Evolutionary conservation across 2,329 filamentous ascomycete genomes (phyloP).

Genomic region (Lasiodiplodia citricola): DNA sequence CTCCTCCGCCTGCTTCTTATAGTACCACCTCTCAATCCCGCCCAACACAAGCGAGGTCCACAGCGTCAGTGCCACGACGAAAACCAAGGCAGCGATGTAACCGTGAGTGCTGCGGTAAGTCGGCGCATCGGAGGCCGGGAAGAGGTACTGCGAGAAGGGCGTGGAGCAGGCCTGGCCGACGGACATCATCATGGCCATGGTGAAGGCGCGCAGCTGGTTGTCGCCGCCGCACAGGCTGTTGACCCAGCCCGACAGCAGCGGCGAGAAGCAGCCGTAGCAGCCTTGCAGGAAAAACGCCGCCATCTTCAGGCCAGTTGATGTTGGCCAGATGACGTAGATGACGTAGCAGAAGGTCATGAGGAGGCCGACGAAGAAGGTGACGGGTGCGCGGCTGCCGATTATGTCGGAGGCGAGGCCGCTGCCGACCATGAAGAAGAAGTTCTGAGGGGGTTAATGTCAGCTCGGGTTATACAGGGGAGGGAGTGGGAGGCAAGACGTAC

Average conservation of each 20-base stretch:
- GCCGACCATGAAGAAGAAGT: constrained; percentile 48
- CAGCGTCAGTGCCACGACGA: constrained; percentile 28
- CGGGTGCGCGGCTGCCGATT: constrained; percentile 43
- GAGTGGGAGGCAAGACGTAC: neutral
- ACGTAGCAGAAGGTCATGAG: constrained; percentile 46
- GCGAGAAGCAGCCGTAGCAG: constrained; percentile 51
- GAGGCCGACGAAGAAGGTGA: constrained; percentile 44
- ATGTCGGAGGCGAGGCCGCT: constrained; percentile 40
- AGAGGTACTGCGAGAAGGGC: constrained; percentile 29
- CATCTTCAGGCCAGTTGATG: constrained; percentile 46
- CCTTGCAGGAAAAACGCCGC: constrained; percentile 48
- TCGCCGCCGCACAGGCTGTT: constrained; percentile 51
- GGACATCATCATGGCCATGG: constrained; percentile 36
- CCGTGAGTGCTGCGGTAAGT: constrained; percentile 25
- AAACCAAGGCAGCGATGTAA: constrained; percentile 27
- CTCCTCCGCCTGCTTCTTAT: neutral
- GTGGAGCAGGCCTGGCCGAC: constrained; percentile 25
- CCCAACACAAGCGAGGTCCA: constrained; percentile 24
- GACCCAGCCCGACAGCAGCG: constrained; percentile 49
- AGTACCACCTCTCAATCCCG: constrained; percentile 12
- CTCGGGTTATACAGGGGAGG: too few species aligned
- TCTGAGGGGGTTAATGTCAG: constrained; percentile 27
- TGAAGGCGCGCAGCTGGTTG: constrained; percentile 51
- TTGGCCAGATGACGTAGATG: constrained; percentile 47
- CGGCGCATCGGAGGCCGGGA: constrained; percentile 27